Evolutionary conservation across 345 rosid genomes (phyloP), one percentile per base, ranked within the genome.

Genomic region (Nephelium lappaceum): DNA sequence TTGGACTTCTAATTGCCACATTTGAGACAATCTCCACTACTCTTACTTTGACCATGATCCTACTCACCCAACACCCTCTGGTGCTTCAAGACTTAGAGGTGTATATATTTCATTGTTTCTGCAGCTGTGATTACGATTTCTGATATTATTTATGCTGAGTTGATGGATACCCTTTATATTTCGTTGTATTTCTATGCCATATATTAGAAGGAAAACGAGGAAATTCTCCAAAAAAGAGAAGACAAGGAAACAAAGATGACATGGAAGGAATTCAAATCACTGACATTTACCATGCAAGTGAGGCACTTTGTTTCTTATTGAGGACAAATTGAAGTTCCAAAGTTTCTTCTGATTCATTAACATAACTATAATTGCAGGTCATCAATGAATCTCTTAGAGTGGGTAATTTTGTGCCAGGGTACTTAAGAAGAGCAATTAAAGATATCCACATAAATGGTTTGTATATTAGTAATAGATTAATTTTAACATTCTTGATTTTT

Each of bases 321-420:
- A 15, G 12, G 3, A 10, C 14, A 7, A 53, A 53, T n/a, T 10
- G 18, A 53, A 16, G 47, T 21, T 27, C 42, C 11, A 21, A 15
- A 18, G 6, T 15, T 63, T 36, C 25, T 42, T 5, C 12, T 21
- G 61, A 11, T 49, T 62, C 25, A 12, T 6, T 36, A 31, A 31
- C 36, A 24, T 18, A 51, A 43, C 57, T 58, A 3, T 14, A 16
- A 4, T 5, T 73, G 19, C 62, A 77, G 83, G 81, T 77, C 8
- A 80, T 83, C 61, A 77, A 80, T 45, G 83, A 83, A 70, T 57
- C 51, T 15, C 81, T 83, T 55, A 64, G 86, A 12, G 60, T 80
- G 71, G 74, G 79, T 23, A 80, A 80, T 45, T 68, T 69, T 24
- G 57, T 78, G 14, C 74, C 79, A 19, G 79, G 79, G 45, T 42